Conservation (phyloP, 2,329 filamentous ascomycete genomes). For the Colletotrichum limetticola region DNA sequence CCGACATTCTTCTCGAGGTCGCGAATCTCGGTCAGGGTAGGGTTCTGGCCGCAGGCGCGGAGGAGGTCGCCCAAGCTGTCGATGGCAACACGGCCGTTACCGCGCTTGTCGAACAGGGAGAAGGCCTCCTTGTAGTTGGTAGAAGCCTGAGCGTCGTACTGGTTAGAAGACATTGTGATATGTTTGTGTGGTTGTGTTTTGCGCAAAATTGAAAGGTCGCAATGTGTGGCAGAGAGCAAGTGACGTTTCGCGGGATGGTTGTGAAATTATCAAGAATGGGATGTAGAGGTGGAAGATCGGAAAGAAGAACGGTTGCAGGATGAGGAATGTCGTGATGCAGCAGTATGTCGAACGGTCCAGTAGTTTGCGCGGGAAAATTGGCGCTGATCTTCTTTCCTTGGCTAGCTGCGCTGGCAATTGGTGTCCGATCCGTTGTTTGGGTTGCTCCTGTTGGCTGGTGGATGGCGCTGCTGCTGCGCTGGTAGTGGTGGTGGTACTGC, state of each 20-base stretch:
- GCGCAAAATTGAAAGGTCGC: neutral
- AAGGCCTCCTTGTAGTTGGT: constrained; percentile 99
- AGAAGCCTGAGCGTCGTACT: constrained; percentile 69
- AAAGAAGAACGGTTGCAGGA: neutral
- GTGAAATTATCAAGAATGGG: neutral
- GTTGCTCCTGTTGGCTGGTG: constrained; percentile 36
- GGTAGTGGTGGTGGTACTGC: neutral
- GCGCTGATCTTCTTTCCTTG: constrained; percentile 7
- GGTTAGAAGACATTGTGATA: constrained; percentile 61
- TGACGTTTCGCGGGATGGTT: neutral
- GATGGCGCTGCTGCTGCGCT: constrained; percentile 5
- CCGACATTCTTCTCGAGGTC: constrained; percentile 93
- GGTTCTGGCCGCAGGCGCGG: constrained; percentile 97
- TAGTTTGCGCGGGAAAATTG: neutral
- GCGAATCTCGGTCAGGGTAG: constrained; percentile 90
- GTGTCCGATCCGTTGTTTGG: constrained; percentile 22
- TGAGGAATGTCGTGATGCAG: constrained; percentile 24
- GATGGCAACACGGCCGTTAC: constrained; percentile 89
- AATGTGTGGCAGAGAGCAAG: neutral
- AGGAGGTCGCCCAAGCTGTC: constrained; percentile 92
- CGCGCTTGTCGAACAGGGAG: constrained; percentile 99
- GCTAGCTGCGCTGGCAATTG: neutral
- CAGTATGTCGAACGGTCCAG: neutral
- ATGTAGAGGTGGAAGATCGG: neutral
- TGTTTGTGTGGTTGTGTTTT: neutral